These are phyloP conservation scores for Schoenoplectus triqueter DNA, from an alignment of 202 grass and related monocot species.

Conservation along the genomic window DNA sequence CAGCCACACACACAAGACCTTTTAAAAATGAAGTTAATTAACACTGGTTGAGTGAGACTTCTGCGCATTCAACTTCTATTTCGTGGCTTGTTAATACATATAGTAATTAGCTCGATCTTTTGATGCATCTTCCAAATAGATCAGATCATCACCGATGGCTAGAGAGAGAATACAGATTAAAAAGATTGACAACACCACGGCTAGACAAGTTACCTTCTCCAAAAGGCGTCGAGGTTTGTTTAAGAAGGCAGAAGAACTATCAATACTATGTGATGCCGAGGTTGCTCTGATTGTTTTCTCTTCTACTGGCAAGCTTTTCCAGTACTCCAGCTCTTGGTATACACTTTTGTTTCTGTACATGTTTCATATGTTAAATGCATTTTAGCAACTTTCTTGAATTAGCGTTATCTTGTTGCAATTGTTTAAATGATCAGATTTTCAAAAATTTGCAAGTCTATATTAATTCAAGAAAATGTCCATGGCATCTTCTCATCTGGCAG, in stretches of 20 bases:
- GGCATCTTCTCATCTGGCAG: background rate
- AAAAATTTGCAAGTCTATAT: background rate
- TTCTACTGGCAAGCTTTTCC: constrained; percentile 72
- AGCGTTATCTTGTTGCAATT: background rate
- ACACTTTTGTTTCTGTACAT: background rate
- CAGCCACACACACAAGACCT: background rate
- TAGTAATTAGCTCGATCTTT: background rate
- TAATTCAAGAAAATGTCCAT: background rate
- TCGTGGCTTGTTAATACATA: background rate
- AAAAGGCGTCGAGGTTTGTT: constrained; percentile 82
- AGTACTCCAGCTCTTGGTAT: constrained; percentile 77
- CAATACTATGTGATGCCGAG: constrained; percentile 76
- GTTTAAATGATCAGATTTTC: background rate
- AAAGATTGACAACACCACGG: constrained; percentile 78
- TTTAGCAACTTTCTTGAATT: constrained; percentile 10
- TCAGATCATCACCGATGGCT: constrained; percentile 47
- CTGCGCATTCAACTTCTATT: background rate
- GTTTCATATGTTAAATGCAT: background rate
- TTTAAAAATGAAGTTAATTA: background rate
- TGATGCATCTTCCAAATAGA: background rate
- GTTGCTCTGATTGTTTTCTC: constrained; percentile 90
- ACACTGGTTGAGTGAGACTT: background rate
- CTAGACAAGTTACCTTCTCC: constrained; percentile 91
- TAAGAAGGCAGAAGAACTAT: constrained; percentile 92
- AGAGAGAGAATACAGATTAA: constrained; percentile 77